A percentile compares a stretch with the other conserved stretches of the same genome.
Evolutionary conservation across 2,329 filamentous ascomycete species (phyloP).

Genomic region (Colletotrichum sp.): DNA sequence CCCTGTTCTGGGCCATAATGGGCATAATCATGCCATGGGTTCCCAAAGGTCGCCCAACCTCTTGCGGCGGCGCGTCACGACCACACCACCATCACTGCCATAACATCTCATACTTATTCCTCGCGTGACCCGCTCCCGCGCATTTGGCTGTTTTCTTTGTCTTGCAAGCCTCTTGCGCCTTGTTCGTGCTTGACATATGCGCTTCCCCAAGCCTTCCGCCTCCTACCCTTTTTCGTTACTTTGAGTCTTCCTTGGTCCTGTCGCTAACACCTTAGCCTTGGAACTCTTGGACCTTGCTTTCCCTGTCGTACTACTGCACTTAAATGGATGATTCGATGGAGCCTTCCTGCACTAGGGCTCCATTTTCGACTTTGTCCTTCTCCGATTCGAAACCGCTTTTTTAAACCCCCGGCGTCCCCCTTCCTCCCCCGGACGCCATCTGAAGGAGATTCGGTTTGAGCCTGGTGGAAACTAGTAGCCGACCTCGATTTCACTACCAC

Average conservation of each 20-base stretch:
- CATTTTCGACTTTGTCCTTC: conserved; percentile 3
- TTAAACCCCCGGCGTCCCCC: conserved; percentile 7
- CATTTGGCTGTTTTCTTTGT: conserved; percentile 1
- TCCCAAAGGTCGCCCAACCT: conserved; percentile 21
- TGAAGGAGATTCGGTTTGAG: conserved; percentile 6
- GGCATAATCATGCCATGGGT: conserved; percentile 17
- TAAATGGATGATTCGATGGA: conserved; percentile 7
- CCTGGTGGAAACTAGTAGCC: conserved; percentile 15
- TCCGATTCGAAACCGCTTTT: conserved; percentile 12
- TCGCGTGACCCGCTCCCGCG: conserved; percentile 12
- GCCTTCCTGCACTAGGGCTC: conserved; percentile 21
- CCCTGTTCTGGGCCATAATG: conserved; percentile 9
- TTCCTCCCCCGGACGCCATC: conserved; percentile 16
- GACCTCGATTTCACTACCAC: background rate
- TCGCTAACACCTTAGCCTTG: background rate
- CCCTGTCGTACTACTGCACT: background rate
- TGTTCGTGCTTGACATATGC: background rate
- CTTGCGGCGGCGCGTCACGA: conserved; percentile 18
- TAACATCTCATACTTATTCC: conserved; percentile 24
- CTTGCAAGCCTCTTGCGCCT: background rate
- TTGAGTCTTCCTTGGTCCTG: background rate
- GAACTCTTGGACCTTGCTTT: background rate
- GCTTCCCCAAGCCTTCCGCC: background rate
- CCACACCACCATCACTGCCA: conserved; percentile 20
- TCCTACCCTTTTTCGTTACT: conserved; percentile 17